phyloP scores from a whole-genome alignment of 345 rosid species.

The Populus tremula region DNA sequence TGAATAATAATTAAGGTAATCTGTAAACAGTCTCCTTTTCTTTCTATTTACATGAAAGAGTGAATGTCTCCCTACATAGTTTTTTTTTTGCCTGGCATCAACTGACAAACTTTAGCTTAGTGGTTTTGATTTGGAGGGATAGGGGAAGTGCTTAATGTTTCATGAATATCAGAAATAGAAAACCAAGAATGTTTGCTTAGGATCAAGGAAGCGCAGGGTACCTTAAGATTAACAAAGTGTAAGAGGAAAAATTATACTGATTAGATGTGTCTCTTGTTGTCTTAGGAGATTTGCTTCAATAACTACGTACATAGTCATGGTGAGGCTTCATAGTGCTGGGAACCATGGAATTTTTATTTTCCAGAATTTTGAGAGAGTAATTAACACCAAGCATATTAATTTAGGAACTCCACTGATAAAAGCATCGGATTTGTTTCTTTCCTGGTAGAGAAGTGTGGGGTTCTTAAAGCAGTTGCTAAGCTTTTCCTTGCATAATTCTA shows the following conservation, averaged over 20 bases:
- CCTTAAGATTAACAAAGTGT: neutral
- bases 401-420: constrained; percentile 13
- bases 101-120: neutral
- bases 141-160: neutral
- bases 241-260: neutral
- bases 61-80: neutral
- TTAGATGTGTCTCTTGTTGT: neutral
- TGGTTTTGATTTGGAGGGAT: neutral
- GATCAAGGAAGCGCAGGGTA: constrained; percentile 3
- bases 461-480: constrained; percentile 14
- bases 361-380: neutral
- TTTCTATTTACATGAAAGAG: neutral
- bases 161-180: neutral
- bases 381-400: neutral
- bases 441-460: constrained; percentile 10
- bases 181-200: neutral
- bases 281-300: neutral
- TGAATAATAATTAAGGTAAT: neutral
- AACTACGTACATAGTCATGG: neutral
- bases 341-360: neutral
- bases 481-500: constrained; percentile 23
- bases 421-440: neutral
- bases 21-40: neutral
- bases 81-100: neutral
- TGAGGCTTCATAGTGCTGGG: neutral